phyloP scores from a whole-genome alignment of 192 early-diverging fungal species.

The Allomyces javanicus region DNA sequence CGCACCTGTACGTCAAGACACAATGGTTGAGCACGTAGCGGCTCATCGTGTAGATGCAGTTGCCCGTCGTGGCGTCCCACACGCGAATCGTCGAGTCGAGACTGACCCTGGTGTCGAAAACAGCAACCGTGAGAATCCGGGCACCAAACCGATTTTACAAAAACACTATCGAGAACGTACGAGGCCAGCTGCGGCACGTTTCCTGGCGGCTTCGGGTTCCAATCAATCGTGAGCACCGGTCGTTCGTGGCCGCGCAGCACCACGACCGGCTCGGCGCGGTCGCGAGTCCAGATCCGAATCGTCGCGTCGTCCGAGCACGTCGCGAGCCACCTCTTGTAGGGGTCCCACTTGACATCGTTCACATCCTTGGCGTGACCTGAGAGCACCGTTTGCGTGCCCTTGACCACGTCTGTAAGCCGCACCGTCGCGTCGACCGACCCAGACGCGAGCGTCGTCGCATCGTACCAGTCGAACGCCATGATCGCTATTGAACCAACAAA shows the following conservation, averaged over 20 bases:
- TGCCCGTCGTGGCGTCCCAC: not conserved
- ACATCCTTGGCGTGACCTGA: too few species aligned
- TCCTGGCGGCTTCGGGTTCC: not conserved
- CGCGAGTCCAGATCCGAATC: not conserved
- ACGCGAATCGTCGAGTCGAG: not conserved
- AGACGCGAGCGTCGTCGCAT: not conserved
- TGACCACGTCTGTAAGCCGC: too few species aligned
- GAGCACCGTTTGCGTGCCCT: too few species aligned
- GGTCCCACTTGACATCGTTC: too few species aligned
- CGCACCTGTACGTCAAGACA: not conserved
- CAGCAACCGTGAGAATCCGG: too few species aligned
- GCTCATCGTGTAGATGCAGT: not conserved
- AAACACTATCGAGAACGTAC: not conserved
- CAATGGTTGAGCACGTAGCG: not conserved
- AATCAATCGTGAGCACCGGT: not conserved
- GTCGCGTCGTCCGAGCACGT: not conserved
- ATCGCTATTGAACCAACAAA: not conserved
- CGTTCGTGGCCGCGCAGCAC: not conserved
- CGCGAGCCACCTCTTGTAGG: not conserved
- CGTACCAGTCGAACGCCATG: not conserved
- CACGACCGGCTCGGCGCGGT: not conserved
- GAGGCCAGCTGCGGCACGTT: not conserved
- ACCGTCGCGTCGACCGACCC: not conserved
- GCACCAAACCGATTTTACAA: too few species aligned
- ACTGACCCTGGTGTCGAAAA: not conserved